phyloP scores from a whole-genome alignment of 1,284 basidiomycete genomes.

The Tranzscheliella williamsii region DNA sequence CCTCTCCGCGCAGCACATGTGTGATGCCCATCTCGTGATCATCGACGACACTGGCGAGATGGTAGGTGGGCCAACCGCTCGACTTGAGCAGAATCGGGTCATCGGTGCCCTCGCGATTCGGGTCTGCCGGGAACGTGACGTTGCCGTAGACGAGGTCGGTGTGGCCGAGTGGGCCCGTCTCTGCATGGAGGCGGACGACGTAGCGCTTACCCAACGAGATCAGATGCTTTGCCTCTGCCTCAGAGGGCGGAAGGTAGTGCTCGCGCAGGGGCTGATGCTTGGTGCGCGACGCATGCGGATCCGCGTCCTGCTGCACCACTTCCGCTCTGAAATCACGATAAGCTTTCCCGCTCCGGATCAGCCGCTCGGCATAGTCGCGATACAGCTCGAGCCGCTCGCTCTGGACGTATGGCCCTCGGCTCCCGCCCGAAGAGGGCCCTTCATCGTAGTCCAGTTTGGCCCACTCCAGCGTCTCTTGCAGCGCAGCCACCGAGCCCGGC shows the following conservation, averaged over 20 bases:
- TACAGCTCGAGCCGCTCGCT: slow-evolving; percentile 88
- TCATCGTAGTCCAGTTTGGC: slow-evolving; percentile 90
- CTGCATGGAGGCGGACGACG: slow-evolving; percentile 71
- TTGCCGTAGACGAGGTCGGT: slow-evolving; percentile 76
- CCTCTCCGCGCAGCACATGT: slow-evolving; percentile 94
- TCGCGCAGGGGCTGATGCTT: slow-evolving; percentile 72
- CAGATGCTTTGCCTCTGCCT: slow-evolving; percentile 78
- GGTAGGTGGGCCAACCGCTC: slow-evolving; percentile 92
- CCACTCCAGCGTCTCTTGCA: slow-evolving; percentile 80
- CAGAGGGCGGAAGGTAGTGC: slow-evolving; percentile 75
- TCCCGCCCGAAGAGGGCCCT: slow-evolving; percentile 67
- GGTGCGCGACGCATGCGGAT: slow-evolving; percentile 64
- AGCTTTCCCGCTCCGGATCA: slow-evolving; percentile 82
- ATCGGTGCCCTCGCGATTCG: slow-evolving; percentile 63
- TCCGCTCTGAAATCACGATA: slow-evolving; percentile 88
- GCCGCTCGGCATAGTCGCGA: slow-evolving; percentile 71
- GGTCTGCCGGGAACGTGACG: slow-evolving; percentile 68
- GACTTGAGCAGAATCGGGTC: slow-evolving; percentile 92
- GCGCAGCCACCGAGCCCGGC: slow-evolving; percentile 78
- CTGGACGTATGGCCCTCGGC: slow-evolving; percentile 64
- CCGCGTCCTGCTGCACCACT: slow-evolving; percentile 67
- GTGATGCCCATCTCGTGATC: slow-evolving; percentile 95
- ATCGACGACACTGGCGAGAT: slow-evolving; percentile 92
- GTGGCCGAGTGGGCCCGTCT: slow-evolving; percentile 23
- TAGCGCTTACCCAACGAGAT: slow-evolving; percentile 76